A percentile compares a stretch with the other conserved stretches of the same genome.
Conservation (phyloP, 2,329 filamentous ascomycete genomes). For the Pseudopyrenochaeta lycopersici region DNA sequence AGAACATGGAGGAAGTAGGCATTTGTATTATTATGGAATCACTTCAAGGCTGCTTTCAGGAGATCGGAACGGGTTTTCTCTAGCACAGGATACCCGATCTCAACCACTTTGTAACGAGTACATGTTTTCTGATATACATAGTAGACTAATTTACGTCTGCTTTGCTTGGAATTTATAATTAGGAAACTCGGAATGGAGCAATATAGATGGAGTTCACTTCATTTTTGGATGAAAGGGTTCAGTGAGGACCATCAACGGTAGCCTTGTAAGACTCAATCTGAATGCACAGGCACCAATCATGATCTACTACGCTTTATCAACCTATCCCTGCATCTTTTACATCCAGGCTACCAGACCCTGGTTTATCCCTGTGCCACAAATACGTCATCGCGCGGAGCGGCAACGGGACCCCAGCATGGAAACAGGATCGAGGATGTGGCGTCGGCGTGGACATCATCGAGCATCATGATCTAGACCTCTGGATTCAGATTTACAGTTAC, state of each 20-base stretch:
- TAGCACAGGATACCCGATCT: too few species aligned
- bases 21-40: too few species aligned
- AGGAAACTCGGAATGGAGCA: too few species aligned
- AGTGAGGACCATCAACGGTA: too few species aligned
- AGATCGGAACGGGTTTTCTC: too few species aligned
- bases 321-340: constrained; percentile 1
- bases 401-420: constrained; percentile 19
- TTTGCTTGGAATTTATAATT: too few species aligned
- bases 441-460: constrained; percentile 25
- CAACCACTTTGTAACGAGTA: too few species aligned
- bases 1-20: constrained; percentile 9
- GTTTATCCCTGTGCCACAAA: constrained; percentile 25
- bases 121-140: too few species aligned
- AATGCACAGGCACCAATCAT: neutral
- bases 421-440: constrained; percentile 39
- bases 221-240: too few species aligned
- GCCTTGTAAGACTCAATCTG: neutral
- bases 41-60: too few species aligned
- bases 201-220: too few species aligned
- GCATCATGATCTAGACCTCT: constrained; percentile 13
- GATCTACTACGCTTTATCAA: neutral
- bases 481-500: neutral
- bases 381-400: constrained; percentile 39
- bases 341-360: constrained; percentile 10
- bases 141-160: too few species aligned